Evolutionary conservation across 805 yeast species (phyloP).

Genomic region (Wickerhamiella azyma): DNA sequence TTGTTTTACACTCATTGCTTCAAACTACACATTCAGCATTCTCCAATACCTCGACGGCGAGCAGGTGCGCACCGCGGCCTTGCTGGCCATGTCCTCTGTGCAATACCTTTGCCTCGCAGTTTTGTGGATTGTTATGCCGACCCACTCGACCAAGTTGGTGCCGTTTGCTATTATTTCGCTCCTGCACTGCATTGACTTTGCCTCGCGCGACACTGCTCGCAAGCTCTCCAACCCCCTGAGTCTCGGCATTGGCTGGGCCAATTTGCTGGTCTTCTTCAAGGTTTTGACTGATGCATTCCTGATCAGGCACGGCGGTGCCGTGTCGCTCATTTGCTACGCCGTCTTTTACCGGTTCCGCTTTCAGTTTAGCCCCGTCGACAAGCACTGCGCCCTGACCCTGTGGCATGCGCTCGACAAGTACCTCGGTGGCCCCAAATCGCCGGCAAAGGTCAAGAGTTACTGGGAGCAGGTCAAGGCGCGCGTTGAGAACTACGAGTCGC

Average conservation of each 20-base stretch:
- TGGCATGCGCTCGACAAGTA: constrained; percentile 46
- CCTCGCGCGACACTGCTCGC: neutral
- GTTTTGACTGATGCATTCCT: constrained; percentile 35
- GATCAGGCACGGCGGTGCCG: constrained; percentile 51
- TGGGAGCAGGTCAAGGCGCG: constrained; percentile 35
- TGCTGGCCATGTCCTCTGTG: constrained; percentile 63
- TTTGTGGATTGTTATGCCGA: constrained; percentile 45
- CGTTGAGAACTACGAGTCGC: constrained; percentile 15
- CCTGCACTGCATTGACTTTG: constrained; percentile 62
- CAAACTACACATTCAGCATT: constrained; percentile 19
- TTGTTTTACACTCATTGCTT: constrained; percentile 15
- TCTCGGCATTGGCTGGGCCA: constrained; percentile 34
- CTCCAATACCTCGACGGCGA: constrained; percentile 39
- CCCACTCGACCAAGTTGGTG: constrained; percentile 44
- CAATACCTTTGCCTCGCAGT: constrained; percentile 47
- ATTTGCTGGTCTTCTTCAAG: constrained; percentile 33
- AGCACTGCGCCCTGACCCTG: constrained; percentile 46
- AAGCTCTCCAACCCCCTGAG: neutral
- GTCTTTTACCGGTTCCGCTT: constrained; percentile 59
- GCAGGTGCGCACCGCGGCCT: constrained; percentile 46
- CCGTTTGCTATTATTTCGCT: constrained; percentile 63
- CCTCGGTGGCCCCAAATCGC: constrained; percentile 36
- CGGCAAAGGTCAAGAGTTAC: constrained; percentile 33
- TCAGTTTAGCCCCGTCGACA: constrained; percentile 55
- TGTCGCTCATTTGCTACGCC: constrained; percentile 33